Evolutionary conservation across 768 basidiomycete species (phyloP).

Genomic region (Tricholoma hemisulphureum): DNA sequence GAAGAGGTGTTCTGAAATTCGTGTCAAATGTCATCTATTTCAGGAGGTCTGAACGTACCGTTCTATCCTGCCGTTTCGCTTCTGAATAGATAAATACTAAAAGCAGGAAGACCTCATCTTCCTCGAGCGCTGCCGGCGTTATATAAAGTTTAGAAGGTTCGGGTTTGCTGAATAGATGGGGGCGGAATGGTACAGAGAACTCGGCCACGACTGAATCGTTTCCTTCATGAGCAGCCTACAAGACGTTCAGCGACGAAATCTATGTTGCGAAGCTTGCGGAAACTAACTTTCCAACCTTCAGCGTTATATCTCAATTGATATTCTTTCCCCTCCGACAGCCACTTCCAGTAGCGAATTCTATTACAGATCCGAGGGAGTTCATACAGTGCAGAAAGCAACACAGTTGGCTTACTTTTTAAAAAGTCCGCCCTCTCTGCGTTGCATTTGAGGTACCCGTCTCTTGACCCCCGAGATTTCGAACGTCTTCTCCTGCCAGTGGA

Average conservation of each 20-base stretch:
- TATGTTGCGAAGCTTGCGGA: not conserved
- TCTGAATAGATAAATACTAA: slow-evolving; percentile 36
- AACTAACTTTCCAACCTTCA: slow-evolving; percentile 42
- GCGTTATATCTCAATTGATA: slow-evolving; percentile 43
- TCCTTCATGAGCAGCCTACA: slow-evolving; percentile 22
- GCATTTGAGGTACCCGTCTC: slow-evolving; percentile 40
- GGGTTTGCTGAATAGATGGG: slow-evolving; percentile 45
- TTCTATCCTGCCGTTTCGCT: slow-evolving; percentile 34
- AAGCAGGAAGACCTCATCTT: slow-evolving; percentile 40
- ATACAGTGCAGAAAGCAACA: not conserved
- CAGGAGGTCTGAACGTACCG: slow-evolving; percentile 20
- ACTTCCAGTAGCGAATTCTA: slow-evolving; percentile 45
- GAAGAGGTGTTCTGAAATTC: slow-evolving; percentile 16
- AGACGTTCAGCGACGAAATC: not conserved
- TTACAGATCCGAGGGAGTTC: not conserved
- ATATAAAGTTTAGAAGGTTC: slow-evolving; percentile 41
- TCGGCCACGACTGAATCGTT: slow-evolving; percentile 35
- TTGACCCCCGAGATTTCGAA: slow-evolving; percentile 45
- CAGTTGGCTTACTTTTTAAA: slow-evolving; percentile 31
- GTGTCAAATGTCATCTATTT: not conserved
- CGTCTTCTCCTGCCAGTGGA: slow-evolving; percentile 50
- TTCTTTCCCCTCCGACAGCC: slow-evolving; percentile 42
- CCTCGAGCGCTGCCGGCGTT: slow-evolving; percentile 37
- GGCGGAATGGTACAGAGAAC: slow-evolving; percentile 46
- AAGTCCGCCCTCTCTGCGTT: slow-evolving; percentile 38